Percentiles rank a stretch among this genome's conserved stretches.
These are phyloP conservation scores for Torulaspora pretoriensis DNA, from an alignment of 1,139 yeast species.

Conservation along the genomic window DNA sequence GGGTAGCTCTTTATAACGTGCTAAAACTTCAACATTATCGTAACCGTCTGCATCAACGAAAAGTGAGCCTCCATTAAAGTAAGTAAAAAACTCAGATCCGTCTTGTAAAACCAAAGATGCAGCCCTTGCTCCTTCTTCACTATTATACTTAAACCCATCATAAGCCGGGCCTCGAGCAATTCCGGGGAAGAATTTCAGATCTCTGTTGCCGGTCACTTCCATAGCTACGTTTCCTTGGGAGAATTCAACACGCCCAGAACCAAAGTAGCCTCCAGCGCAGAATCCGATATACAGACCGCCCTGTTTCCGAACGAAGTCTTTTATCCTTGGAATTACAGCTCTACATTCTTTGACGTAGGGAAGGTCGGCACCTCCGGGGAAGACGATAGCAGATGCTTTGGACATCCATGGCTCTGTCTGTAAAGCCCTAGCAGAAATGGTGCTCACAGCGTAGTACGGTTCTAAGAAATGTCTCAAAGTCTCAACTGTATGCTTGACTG, in stretches of 20 bases:
- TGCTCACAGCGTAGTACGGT: slow-evolving; percentile 81
- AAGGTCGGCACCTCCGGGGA: slow-evolving; percentile 97
- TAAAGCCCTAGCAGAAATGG: slow-evolving; percentile 60
- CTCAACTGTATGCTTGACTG: slow-evolving; percentile 79
- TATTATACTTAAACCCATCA: slow-evolving; percentile 72
- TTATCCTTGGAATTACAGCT: slow-evolving; percentile 63
- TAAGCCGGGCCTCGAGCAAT: slow-evolving; percentile 75
- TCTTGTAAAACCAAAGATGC: slow-evolving; percentile 45
- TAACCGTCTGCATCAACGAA: slow-evolving; percentile 68
- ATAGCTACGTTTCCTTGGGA: slow-evolving; percentile 63
- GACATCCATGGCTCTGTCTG: slow-evolving; percentile 82
- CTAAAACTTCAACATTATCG: slow-evolving; percentile 63
- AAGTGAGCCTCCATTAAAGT: slow-evolving; percentile 82
- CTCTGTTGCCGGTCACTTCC: slow-evolving; percentile 86
- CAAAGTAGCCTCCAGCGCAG: slow-evolving; percentile 96
- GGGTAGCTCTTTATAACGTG: slow-evolving; percentile 50
- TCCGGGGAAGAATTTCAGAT: slow-evolving; percentile 78
- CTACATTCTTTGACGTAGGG: slow-evolving; percentile 60
- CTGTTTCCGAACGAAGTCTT: slow-evolving; percentile 54
- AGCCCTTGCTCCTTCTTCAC: slow-evolving; percentile 71
- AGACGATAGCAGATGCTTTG: slow-evolving; percentile 71
- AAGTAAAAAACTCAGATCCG: slow-evolving; percentile 32
- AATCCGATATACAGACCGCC: slow-evolving; percentile 87
- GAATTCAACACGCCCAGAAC: slow-evolving; percentile 72
- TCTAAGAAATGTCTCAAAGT: slow-evolving; percentile 71